Evolutionary conservation across 306 rosid genomes (phyloP).

Genomic region (Delonix regia): DNA sequence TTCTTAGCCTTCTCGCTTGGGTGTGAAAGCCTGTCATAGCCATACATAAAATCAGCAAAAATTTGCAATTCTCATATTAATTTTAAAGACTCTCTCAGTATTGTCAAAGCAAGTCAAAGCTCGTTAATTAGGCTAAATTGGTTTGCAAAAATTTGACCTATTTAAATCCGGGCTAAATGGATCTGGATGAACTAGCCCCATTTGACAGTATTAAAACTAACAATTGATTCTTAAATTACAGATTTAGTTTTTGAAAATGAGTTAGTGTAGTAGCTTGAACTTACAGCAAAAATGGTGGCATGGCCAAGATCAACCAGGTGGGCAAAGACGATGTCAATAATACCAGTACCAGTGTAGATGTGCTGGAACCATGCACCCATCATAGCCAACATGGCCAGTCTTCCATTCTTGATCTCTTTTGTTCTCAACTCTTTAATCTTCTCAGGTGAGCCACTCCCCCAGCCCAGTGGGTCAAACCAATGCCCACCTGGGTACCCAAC

Average conservation of each 20-base stretch:
- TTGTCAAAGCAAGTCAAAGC: too few species aligned
- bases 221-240: too few species aligned
- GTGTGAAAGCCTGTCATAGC: slow-evolving; percentile 58
- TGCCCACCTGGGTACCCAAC: slow-evolving; percentile 79
- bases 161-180: too few species aligned
- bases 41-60: neutral
- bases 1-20: slow-evolving; percentile 50
- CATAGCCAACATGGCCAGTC: slow-evolving; percentile 81
- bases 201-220: too few species aligned
- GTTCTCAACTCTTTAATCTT: slow-evolving; percentile 76
- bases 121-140: too few species aligned
- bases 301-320: slow-evolving; percentile 83
- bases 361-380: slow-evolving; percentile 88
- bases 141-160: too few species aligned
- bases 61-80: neutral
- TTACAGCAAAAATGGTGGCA: slow-evolving; percentile 71
- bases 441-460: slow-evolving; percentile 79
- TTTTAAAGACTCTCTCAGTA: too few species aligned
- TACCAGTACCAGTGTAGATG: slow-evolving; percentile 75
- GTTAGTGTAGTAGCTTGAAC: slow-evolving; percentile 29
- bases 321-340: slow-evolving; percentile 75
- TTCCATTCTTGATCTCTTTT: slow-evolving; percentile 76
- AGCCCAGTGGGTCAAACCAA: slow-evolving; percentile 78
- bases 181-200: too few species aligned
- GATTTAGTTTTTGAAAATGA: too few species aligned